Evolutionary conservation across 495 filamentous ascomycete genomes (phyloP).

Genomic region (Tuber aestivum): DNA sequence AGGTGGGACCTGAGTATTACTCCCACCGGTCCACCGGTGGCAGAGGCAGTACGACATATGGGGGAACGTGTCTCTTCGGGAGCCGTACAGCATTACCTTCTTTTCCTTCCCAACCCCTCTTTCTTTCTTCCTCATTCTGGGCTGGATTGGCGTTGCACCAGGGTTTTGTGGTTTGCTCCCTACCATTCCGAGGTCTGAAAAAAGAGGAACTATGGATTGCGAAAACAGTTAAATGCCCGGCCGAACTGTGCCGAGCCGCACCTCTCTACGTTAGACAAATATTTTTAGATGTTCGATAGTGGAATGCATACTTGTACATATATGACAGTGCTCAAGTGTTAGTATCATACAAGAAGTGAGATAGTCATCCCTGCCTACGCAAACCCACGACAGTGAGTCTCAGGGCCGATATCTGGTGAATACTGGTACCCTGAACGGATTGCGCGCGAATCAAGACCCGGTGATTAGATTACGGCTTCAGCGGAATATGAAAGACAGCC

Average conservation of each 20-base stretch:
- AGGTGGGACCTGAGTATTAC: constrained; percentile 18
- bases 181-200: neutral
- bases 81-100: neutral
- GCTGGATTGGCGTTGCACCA: constrained; percentile 9
- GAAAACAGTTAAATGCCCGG: neutral
- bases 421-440: neutral
- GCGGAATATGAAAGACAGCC: neutral
- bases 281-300: neutral
- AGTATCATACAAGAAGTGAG: too few species aligned
- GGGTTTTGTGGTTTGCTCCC: constrained; percentile 9
- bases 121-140: neutral
- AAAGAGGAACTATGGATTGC: neutral
- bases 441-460: neutral
- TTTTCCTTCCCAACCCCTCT: neutral
- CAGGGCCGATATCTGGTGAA: neutral
- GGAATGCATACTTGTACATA: neutral
- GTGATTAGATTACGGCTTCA: neutral
- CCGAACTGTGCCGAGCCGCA: neutral
- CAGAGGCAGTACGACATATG: neutral
- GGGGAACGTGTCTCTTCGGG: neutral
- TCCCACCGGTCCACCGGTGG: neutral
- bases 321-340: neutral
- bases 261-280: neutral
- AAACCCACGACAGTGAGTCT: neutral
- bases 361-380: neutral